A percentile compares a stretch with the other conserved stretches of the same genome.
Conservation (phyloP, 257 asterid species). For the Echium plantagineum region DNA sequence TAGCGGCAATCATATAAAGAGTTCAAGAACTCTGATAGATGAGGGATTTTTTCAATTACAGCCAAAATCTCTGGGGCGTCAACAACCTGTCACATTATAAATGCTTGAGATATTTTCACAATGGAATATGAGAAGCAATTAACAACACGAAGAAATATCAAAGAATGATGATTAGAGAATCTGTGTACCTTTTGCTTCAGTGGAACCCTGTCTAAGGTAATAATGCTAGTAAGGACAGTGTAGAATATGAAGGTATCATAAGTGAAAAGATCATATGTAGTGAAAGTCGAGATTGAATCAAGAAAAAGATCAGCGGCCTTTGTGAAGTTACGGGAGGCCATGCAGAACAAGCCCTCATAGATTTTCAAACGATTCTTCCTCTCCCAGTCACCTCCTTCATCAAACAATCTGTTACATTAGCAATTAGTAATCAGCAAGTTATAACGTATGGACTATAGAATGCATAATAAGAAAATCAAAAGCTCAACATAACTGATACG, state of each 20-base stretch:
- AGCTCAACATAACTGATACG: not conserved
- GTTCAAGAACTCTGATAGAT: constrained; percentile 66
- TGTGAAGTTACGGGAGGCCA: constrained; percentile 93
- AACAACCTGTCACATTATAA: constrained; percentile 53
- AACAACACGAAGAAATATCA: not conserved
- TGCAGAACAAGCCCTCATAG: constrained; percentile 87
- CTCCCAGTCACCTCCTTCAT: constrained; percentile 99
- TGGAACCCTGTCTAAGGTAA: constrained; percentile 81
- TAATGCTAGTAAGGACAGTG: constrained; percentile 82
- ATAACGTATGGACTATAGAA: not conserved
- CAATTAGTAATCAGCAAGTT: constrained; percentile 10
- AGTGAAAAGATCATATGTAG: constrained; percentile 88
- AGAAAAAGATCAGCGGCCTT: constrained; percentile 87
- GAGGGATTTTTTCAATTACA: constrained; percentile 67
- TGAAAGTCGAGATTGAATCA: constrained; percentile 94
- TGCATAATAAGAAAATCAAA: not conserved
- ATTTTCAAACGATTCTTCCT: constrained; percentile 91
- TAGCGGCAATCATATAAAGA: constrained; percentile 75
- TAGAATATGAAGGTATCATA: constrained; percentile 83
- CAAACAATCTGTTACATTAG: constrained; percentile 59
- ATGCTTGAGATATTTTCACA: not conserved
- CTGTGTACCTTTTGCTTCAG: constrained; percentile 69
- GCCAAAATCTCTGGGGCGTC: constrained; percentile 94
- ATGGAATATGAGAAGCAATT: not conserved
- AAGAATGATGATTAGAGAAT: not conserved